Conservation (phyloP, 2,329 filamentous ascomycete species). For the Dothistroma septosporum region DNA sequence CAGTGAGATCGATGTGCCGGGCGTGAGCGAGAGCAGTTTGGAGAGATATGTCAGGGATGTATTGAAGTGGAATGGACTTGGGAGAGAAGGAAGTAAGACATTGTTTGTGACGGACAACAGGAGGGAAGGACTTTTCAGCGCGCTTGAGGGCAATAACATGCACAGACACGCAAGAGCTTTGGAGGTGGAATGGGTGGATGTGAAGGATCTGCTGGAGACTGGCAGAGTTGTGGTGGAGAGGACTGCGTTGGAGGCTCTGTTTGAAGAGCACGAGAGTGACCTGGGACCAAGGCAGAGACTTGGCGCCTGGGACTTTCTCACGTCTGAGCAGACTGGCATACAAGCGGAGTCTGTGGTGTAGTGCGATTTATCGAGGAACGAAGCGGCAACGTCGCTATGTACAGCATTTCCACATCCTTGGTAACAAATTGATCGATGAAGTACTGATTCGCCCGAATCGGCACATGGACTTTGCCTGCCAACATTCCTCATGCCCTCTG, state of each 20-base stretch:
- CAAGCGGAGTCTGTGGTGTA: not conserved
- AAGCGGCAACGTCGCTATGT: not conserved
- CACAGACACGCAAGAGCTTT: constrained; percentile 64
- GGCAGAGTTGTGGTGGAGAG: constrained; percentile 84
- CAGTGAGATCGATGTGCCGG: constrained; percentile 60
- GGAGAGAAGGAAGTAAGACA: constrained; percentile 60
- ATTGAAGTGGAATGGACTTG: constrained; percentile 67
- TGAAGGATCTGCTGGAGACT: constrained; percentile 87
- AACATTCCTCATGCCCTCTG: no score
- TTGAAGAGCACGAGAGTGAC: constrained; percentile 68
- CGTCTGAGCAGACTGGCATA: not conserved
- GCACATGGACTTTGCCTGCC: no score
- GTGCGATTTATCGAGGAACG: not conserved
- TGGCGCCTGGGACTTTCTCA: constrained; percentile 4
- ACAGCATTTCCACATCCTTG: not conserved
- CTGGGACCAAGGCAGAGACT: constrained; percentile 12
- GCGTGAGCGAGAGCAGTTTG: constrained; percentile 42
- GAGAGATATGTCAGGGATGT: constrained; percentile 63
- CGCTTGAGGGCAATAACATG: constrained; percentile 59
- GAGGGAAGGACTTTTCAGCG: constrained; percentile 61
- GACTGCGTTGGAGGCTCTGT: constrained; percentile 68
- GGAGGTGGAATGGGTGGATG: constrained; percentile 75
- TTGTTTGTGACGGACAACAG: constrained; percentile 66
- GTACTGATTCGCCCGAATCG: not conserved
- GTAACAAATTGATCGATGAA: not conserved